These are phyloP conservation scores for Taphrina sp. DNA, from an alignment of 1,139 yeast species.

Conservation along the genomic window DNA sequence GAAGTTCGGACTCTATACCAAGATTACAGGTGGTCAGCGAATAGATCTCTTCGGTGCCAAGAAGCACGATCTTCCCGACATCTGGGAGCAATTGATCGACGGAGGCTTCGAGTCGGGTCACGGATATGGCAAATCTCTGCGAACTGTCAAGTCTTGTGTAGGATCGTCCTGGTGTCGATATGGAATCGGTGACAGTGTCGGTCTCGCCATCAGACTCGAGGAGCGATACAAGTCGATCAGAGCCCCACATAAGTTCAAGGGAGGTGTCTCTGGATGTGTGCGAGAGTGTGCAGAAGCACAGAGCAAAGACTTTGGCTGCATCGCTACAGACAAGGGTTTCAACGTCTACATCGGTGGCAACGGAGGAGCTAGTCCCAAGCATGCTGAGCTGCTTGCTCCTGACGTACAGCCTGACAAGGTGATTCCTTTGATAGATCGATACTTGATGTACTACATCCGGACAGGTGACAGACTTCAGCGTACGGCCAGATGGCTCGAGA, in stretches of 20 bases:
- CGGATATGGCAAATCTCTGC: constrained; percentile 45
- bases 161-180: constrained; percentile 47
- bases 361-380: constrained; percentile 47
- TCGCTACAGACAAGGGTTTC: constrained; percentile 44
- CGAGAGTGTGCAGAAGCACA: constrained; percentile 47
- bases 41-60: constrained; percentile 45
- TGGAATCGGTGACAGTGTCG: constrained; percentile 47
- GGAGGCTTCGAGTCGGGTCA: constrained; percentile 46
- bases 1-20: constrained; percentile 44
- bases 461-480: constrained; percentile 46
- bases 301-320: constrained; percentile 45
- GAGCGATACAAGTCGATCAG: constrained; percentile 46
- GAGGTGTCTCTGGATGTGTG: constrained; percentile 46
- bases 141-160: constrained; percentile 46
- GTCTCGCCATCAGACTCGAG: constrained; percentile 45
- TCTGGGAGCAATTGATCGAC: constrained; percentile 43
- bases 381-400: constrained; percentile 43
- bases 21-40: constrained; percentile 46
- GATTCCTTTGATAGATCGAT: constrained; percentile 44
- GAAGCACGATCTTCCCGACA: constrained; percentile 44
- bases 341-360: constrained; percentile 46
- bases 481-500: constrained; percentile 46
- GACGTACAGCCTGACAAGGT: constrained; percentile 45
- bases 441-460: constrained; percentile 45
- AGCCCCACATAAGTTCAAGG: constrained; percentile 46